Base-by-base conservation (phyloP, 2,329 filamentous ascomycete genomes). In the Pyrenophora teres region DNA sequence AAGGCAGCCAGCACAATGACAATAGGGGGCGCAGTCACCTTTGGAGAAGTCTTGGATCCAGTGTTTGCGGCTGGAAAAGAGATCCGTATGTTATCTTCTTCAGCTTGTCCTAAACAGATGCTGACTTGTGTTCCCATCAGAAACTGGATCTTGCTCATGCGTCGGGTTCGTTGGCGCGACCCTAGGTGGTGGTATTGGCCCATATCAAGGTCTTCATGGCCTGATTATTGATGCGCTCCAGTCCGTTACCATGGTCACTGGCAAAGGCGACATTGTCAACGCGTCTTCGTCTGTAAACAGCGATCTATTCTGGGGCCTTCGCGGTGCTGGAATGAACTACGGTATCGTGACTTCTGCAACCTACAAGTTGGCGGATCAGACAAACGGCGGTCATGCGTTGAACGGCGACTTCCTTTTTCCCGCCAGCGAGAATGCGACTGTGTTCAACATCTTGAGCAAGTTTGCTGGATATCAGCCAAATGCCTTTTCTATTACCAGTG, bases 131-230 rank as follows among this genome's bases (percentile, higher is more conserved):
- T 19, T 6, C 9, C 10, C 18, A 1, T 16, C n/a, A 44, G 41
- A 44, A 33, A 44, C 9, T 2, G 41, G 41, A 13, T 36, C 41
- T 6, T 44, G 41, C 9, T 36, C 32, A 13, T 44, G 41, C 12
- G 49, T 52, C 9, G 49, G 49, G 10, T 39, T 53, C 33, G 40
- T 46, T 27, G 50, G 50, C 8, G 38, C 46, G 2, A 53, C 50
- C 10, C 41, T 53, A 4, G 50, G 50, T 6, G 50, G 50, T 16
- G 50, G 50, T 16, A 53, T 53, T n/a, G 46, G 50, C n/a, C 37
- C 36, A 5, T 40, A 43, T n/a, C 41, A 42, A 3, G 42, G 42
- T 18, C 23, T 44, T 15, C 30, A 45, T 19, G 47, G 47, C n/a
- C n/a, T 50, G 36, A 38, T 43, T 9, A 32, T 42, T 18, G 47